These are phyloP conservation scores for Pichia cabralensis DNA, from an alignment of 805 yeast genomes.

Conservation along the genomic window DNA sequence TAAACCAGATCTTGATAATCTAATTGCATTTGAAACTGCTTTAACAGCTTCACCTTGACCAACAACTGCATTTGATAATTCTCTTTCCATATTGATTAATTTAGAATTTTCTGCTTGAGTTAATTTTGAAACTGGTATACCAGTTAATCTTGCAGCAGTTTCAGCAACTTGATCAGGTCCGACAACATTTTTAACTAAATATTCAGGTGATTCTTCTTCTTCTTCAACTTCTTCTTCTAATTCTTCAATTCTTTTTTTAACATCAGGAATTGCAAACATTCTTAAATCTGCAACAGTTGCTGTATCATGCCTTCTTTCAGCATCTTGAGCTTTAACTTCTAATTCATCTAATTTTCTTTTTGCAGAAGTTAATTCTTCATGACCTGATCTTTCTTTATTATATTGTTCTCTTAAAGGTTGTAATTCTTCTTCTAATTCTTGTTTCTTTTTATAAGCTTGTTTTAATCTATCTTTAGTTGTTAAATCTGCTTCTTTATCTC, in stretches of 20 bases:
- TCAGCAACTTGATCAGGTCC: slow-evolving; percentile 74
- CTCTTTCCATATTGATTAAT: slow-evolving; percentile 90
- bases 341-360: slow-evolving; percentile 88
- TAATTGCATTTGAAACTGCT: slow-evolving; percentile 91
- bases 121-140: slow-evolving; percentile 90
- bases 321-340: slow-evolving; percentile 87
- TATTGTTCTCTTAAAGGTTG: slow-evolving; percentile 79
- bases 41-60: slow-evolving; percentile 95
- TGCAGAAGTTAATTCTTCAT: slow-evolving; percentile 80
- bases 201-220: slow-evolving; percentile 34
- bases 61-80: slow-evolving; percentile 71
- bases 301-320: slow-evolving; percentile 93
- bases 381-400: slow-evolving; percentile 80
- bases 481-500: slow-evolving; percentile 80
- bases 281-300: slow-evolving; percentile 92
- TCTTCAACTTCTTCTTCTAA: slow-evolving; percentile 75
- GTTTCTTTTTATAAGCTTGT: slow-evolving; percentile 69
- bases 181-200: slow-evolving; percentile 81
- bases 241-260: slow-evolving; percentile 62
- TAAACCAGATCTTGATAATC: slow-evolving; percentile 87
- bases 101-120: slow-evolving; percentile 93
- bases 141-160: slow-evolving; percentile 93
- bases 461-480: slow-evolving; percentile 80
- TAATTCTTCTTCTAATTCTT: slow-evolving; percentile 75
- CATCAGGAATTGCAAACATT: slow-evolving; percentile 95